phyloP scores from a whole-genome alignment of 2,329 filamentous ascomycete genomes.

The Leptographium radiaticola region DNA sequence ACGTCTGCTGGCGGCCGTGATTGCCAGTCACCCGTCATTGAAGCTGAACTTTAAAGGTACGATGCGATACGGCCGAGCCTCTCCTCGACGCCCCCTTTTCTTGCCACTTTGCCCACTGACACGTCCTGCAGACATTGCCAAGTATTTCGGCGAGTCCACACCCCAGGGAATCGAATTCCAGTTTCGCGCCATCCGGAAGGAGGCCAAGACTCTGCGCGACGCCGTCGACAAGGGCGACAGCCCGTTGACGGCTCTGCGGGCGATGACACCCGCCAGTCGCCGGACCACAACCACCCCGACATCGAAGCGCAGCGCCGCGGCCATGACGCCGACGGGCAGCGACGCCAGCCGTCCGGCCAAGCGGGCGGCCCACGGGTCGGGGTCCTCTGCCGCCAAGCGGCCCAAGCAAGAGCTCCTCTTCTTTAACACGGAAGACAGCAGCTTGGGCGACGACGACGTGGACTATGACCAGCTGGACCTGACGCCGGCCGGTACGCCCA shows the following conservation, averaged over 20 bases:
- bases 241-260: slow-evolving; percentile 22
- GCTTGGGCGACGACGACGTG: slow-evolving; percentile 12
- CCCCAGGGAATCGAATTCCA: slow-evolving; percentile 46
- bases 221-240: slow-evolving; percentile 31
- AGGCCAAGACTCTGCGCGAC: slow-evolving; percentile 33
- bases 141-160: slow-evolving; percentile 47
- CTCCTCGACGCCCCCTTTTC: slow-evolving; percentile 1
- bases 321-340: background rate
- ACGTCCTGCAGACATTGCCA: slow-evolving; percentile 37
- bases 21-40: slow-evolving; percentile 40
- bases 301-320: slow-evolving; percentile 8
- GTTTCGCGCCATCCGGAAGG: slow-evolving; percentile 41
- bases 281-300: slow-evolving; percentile 5
- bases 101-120: background rate
- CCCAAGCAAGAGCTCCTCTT: background rate
- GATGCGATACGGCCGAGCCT: slow-evolving; percentile 13
- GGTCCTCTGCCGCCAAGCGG: background rate
- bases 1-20: slow-evolving; percentile 46
- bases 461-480: slow-evolving; percentile 20
- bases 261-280: slow-evolving; percentile 15
- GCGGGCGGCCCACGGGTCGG: background rate
- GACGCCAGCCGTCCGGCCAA: background rate
- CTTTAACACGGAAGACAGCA: slow-evolving; percentile 13
- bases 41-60: slow-evolving; percentile 51
- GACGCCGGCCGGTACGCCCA: slow-evolving; percentile 9